A percentile compares a stretch with the other conserved stretches of the same genome.
phyloP scores from a whole-genome alignment of 495 filamentous ascomycete species.

The Penicillium cosmopolitanum region DNA sequence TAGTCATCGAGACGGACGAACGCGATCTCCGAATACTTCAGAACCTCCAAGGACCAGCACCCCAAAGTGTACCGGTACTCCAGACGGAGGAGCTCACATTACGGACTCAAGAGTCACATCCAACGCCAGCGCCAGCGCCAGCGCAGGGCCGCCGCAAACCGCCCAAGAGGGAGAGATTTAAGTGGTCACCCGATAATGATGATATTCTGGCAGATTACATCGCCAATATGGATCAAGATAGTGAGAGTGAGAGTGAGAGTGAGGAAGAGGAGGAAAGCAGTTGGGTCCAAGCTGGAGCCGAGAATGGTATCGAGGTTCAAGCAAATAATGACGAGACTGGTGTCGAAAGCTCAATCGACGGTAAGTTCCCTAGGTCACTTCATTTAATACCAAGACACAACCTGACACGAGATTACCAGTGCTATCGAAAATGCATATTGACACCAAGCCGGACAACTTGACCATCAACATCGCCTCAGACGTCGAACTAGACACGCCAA shows the following conservation, averaged over 20 bases:
- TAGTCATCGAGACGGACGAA: constrained; percentile 19
- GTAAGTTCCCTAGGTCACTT: not conserved
- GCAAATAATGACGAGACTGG: constrained; percentile 1
- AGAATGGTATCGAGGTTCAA: constrained; percentile 19
- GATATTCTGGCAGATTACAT: constrained; percentile 75
- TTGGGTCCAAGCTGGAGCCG: constrained; percentile 9
- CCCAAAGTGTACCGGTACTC: not conserved
- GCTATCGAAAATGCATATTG: constrained; percentile 21
- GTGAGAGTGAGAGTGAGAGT: constrained; percentile 5
- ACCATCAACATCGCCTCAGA: constrained; percentile 34
- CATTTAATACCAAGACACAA: not conserved
- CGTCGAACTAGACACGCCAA: not conserved
- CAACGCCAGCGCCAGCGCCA: not conserved
- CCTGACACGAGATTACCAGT: constrained; percentile 11
- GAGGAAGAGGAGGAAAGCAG: constrained; percentile 20
- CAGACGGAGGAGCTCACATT: not conserved
- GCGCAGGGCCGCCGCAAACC: not conserved
- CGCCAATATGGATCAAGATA: constrained; percentile 59
- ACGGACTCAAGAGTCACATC: not conserved
- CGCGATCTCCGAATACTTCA: constrained; percentile 19
- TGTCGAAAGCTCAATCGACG: constrained; percentile 15
- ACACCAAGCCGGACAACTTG: constrained; percentile 12
- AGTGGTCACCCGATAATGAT: constrained; percentile 37
- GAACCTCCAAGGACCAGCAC: not conserved
- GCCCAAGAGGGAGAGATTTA: constrained; percentile 9